Percentiles rank a stretch among this genome's conserved stretches.
Conservation (phyloP, 306 rosid genomes). For the Rosa chinensis region DNA sequence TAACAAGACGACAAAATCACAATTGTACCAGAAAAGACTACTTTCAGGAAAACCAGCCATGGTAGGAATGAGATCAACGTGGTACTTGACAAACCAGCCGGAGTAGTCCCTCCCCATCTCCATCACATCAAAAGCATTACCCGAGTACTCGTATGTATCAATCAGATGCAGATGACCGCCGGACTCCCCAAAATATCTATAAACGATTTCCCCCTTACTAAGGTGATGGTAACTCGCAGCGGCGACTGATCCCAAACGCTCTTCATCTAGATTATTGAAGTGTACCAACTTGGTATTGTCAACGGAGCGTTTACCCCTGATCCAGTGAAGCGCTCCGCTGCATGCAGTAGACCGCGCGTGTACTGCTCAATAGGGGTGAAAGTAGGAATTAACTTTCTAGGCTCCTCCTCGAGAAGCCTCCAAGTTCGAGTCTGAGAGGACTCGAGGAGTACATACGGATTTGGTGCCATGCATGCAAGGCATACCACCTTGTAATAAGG, state of each 20-base stretch:
- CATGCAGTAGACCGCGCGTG: neutral
- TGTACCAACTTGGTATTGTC: neutral
- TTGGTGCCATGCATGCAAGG: neutral
- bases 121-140: neutral
- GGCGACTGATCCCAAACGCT: neutral
- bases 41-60: no score
- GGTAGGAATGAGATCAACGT: neutral
- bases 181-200: neutral
- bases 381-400: no score
- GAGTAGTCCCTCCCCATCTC: neutral
- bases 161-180: neutral
- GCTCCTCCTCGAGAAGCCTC: neutral
- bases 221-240: neutral
- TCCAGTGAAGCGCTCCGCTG: neutral
- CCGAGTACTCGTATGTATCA: neutral
- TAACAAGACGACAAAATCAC: neutral
- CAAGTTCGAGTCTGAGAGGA: neutral
- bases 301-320: neutral
- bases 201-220: no score
- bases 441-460: neutral
- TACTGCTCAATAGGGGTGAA: no score
- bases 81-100: neutral
- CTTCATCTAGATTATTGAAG: neutral
- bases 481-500: neutral
- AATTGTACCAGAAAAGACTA: no score